Base-by-base conservation (phyloP, 140 eudicot species). In the Cichorium intybus region DNA sequence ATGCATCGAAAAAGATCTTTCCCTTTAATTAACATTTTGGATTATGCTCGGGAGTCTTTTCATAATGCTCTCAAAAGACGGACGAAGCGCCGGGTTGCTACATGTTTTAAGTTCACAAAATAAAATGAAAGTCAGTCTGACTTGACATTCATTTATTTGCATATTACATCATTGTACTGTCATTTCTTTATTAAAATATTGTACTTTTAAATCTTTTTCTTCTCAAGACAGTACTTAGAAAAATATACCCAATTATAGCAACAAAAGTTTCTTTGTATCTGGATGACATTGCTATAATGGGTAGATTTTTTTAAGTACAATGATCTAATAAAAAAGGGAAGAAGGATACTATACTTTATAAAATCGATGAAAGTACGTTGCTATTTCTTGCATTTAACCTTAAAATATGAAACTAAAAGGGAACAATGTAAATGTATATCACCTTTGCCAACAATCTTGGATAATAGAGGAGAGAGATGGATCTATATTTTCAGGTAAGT, bases 361-460 rank as follows among this genome's bases (percentile, higher is more conserved):
- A n/a, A n/a, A n/a, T n/a, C n/a, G n/a, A 37, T 22, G 33, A 21
- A 37, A 60, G 31, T 35, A 29, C 6, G 34, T 2, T 2, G 34
- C 34, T 29, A 29, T 29, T 43, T 12, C n/a, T n/a, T n/a, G n/a
- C n/a, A n/a, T n/a, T n/a, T n/a, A n/a, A n/a, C n/a, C n/a, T n/a
- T n/a, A n/a, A n/a, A n/a, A n/a, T n/a, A n/a, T n/a, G 16, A 24
- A 60, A 35, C 48, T 33, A 39, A 39, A 24, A 34, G 7, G 9
- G 23, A 24, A 47, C 24, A 34, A n/a, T 1, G 15, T 1, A 17
- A 10, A 11, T 21, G 58, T 26, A 49, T 24, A 74, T 52, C 72
- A 87, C 97, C 95, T 91, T 58, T 72, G 80, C 97, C 97, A 91
- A 70, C 97, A 91, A 26, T 87, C 91, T 11, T 64, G 66, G 61